Evolutionary conservation across 2,329 filamentous ascomycete genomes (phyloP).

Genomic region (Eutypa lata): DNA sequence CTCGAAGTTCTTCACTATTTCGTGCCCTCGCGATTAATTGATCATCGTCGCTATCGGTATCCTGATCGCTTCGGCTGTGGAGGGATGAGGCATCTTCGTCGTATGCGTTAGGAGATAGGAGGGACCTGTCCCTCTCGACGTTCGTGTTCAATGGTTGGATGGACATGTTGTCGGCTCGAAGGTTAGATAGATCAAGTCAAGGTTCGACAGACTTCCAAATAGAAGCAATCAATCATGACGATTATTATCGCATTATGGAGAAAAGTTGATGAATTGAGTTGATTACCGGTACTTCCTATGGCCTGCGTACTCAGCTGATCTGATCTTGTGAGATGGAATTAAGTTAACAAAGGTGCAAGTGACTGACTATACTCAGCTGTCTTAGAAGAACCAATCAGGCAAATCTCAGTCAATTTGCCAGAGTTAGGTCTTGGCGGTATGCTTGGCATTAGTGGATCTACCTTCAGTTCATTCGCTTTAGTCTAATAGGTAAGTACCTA

Average conservation of each 20-base stretch:
- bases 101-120: conserved; percentile 63
- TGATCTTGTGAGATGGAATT: too few relatives aligned
- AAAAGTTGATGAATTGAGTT: not conserved
- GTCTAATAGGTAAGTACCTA: too few relatives aligned
- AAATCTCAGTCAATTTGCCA: too few relatives aligned
- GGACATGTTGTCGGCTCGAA: conserved; percentile 19
- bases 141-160: conserved; percentile 26
- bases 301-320: too few relatives aligned
- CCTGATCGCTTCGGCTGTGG: conserved; percentile 66
- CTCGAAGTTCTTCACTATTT: conserved; percentile 66
- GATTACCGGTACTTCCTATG: too few relatives aligned
- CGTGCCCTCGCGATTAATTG: conserved; percentile 62
- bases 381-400: not conserved
- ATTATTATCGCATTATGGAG: not conserved
- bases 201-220: too few relatives aligned
- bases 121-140: conserved; percentile 34
- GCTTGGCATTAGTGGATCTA: too few relatives aligned
- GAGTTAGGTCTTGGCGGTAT: too few relatives aligned
- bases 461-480: too few relatives aligned
- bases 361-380: not conserved
- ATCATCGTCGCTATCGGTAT: conserved; percentile 75
- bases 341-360: not conserved
- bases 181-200: too few relatives aligned
- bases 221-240: not conserved
- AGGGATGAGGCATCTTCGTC: conserved; percentile 68